Base-by-base conservation (phyloP, 495 filamentous ascomycete species). In the Extremus antarcticus region DNA sequence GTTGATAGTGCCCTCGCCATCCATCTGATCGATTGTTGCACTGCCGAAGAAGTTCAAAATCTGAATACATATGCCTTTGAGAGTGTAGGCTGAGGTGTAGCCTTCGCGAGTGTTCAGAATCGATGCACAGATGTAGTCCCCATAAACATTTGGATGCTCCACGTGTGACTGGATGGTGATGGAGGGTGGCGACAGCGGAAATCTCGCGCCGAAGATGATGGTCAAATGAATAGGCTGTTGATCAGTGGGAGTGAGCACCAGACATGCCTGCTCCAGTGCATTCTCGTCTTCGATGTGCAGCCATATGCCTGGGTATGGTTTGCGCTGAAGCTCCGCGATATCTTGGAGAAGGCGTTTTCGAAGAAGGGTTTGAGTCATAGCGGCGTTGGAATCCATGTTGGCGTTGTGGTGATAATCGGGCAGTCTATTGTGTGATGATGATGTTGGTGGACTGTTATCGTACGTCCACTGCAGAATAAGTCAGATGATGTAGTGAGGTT, bases 21-120 rank as follows among this genome's bases (percentile, higher is more conserved):
- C 41, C 0, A 65, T 63, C 50, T 77, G 73, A 51, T 76, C 74
- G 17, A 78, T 35, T 43, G 53, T 65, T 58, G 77, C 73, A 56
- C 77, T 75, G 58, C 74, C 70, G 70, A 83, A 75, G 72, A 84
- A 78, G 69, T 76, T 82, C 62, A 84, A 72, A 39, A 78, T 62
- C 63, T 81, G 75, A 53, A 78, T 73, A 43, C 66, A 65, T 55
- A 76, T 74, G 22, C 71, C 68, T 58, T 73, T 75, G 25, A 77
- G 68, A 1, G 75, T 77, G 49, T 77, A 78, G 22, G 76, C 76
- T 2, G 70, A 71, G 1, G 74, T 77, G 46, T 74, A 72, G 1
- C 69, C 73, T 32, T 73, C 66, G 2, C 17, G 49, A 0, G 50
- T 66, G 51, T 71, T 68, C 47, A 76, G 71, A 52, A 78, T 76